These are phyloP conservation scores for Cymbopogon flexuosus DNA, from an alignment of 202 grass and related monocot genomes.

Conservation along the genomic window DNA sequence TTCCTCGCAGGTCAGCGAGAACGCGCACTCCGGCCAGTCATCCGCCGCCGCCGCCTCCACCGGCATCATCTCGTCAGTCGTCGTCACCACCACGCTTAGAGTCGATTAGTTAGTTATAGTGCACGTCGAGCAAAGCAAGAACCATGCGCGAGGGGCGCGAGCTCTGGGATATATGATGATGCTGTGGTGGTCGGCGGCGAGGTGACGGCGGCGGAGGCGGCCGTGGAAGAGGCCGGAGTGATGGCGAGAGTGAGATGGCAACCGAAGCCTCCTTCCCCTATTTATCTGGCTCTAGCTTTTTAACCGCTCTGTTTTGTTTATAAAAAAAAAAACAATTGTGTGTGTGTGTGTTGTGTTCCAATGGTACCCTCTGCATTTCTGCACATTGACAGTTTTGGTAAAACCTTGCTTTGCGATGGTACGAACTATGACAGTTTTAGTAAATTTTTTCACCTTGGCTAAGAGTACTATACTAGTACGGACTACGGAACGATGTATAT, in stretches of 20 bases:
- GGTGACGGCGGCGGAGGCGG: conserved; percentile 24
- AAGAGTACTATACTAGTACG: neutral
- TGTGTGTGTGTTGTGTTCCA: neutral
- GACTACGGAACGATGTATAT: neutral
- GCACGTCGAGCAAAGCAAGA: conserved; percentile 18
- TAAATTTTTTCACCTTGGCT: neutral
- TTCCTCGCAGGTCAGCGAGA: conserved; percentile 72
- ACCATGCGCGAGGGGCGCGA: conserved; percentile 1
- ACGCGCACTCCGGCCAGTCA: conserved; percentile 39
- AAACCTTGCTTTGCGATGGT: neutral
- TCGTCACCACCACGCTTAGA: neutral
- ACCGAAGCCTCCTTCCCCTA: conserved; percentile 27
- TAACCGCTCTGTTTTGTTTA: neutral
- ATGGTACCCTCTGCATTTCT: neutral
- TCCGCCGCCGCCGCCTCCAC: conserved; percentile 28
- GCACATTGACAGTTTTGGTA: conserved; percentile 12
- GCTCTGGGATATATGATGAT: neutral
- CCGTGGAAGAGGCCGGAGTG: conserved; percentile 22
- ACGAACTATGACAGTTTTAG: neutral
- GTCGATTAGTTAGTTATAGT: neutral
- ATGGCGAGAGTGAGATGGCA: neutral
- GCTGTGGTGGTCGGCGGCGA: conserved; percentile 12
- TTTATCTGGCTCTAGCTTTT: conserved; percentile 32
- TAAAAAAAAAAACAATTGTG: neutral
- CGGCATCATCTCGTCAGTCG: conserved; percentile 11